Evolutionary conservation across 306 rosid genomes (phyloP).

Genomic region (Glycine tomentella): DNA sequence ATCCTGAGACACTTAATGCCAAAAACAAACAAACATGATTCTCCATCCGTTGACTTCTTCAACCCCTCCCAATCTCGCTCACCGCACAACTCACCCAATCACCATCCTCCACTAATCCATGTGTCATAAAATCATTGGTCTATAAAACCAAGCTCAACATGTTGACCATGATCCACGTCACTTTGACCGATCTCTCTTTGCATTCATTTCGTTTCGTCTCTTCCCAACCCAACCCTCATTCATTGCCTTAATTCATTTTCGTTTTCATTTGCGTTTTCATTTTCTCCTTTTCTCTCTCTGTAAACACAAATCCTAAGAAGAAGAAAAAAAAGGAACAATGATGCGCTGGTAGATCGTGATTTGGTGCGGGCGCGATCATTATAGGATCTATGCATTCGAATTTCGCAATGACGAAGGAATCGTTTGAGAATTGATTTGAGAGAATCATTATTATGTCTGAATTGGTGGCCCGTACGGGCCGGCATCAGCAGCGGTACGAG

Average conservation of each 20-base stretch:
- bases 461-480: slow-evolving; percentile 93
- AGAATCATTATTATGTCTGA: slow-evolving; percentile 64
- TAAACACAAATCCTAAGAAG: slow-evolving; percentile 36
- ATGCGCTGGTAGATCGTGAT: slow-evolving; percentile 34
- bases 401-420: slow-evolving; percentile 37
- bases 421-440: not conserved
- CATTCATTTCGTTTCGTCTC: not conserved
- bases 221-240: not conserved
- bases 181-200: slow-evolving; percentile 48
- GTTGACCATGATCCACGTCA: slow-evolving; percentile 54
- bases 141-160: too few relatives aligned
- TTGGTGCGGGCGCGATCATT: slow-evolving; percentile 50
- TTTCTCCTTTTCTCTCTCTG: slow-evolving; percentile 13
- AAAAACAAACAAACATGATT: slow-evolving; percentile 24
- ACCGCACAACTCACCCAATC: slow-evolving; percentile 4
- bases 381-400: slow-evolving; percentile 1
- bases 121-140: accelerated
- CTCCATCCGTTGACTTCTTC: slow-evolving; percentile 47
- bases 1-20: slow-evolving; percentile 17
- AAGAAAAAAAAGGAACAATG: not conserved
- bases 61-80: not conserved
- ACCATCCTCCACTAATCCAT: not conserved
- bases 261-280: not conserved
- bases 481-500: slow-evolving; percentile 85
- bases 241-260: not conserved